Conservation (phyloP, 148 eudicot species). For the Rhododendron williamsianum region DNA sequence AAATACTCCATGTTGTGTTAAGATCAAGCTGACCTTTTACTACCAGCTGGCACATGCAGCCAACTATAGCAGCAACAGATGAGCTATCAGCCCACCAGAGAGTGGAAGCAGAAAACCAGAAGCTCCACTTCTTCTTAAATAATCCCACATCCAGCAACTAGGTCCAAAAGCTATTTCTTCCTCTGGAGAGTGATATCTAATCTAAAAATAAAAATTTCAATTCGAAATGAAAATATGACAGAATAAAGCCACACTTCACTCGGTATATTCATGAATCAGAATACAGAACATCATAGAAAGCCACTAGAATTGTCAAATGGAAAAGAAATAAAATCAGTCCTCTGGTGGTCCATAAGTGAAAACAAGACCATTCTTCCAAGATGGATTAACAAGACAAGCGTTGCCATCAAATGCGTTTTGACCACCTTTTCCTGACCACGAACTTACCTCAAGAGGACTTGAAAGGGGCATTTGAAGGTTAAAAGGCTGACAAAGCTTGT, state of each 20-base stretch:
- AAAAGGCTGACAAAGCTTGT: conserved; percentile 74
- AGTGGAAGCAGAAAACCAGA: conserved; percentile 98
- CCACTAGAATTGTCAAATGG: neutral
- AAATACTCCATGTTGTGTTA: neutral
- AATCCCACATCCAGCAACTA: conserved; percentile 98
- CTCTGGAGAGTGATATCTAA: conserved; percentile 83
- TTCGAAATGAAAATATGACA: neutral
- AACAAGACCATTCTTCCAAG: neutral
- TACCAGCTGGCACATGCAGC: conserved; percentile 99
- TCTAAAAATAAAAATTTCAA: conserved; percentile 37
- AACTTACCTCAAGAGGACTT: conserved; percentile 63
- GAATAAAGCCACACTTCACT: neutral
- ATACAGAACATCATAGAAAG: neutral
- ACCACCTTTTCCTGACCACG: neutral
- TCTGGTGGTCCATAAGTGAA: neutral
- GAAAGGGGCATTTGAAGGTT: conserved; percentile 67
- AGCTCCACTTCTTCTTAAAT: conserved; percentile 97
- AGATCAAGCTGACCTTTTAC: conserved; percentile 55
- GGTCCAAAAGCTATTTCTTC: conserved; percentile 98
- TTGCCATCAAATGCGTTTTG: conserved; percentile 9
- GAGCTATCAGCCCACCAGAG: conserved; percentile 99
- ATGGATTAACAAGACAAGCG: neutral
- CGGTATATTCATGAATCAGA: neutral
- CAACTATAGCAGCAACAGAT: conserved; percentile 95
- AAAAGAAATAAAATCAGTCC: neutral